Percentiles rank a stretch among this genome's conserved stretches.
Evolutionary conservation across 257 asterid species (phyloP).

Genomic region (Jacaranda copaia): DNA sequence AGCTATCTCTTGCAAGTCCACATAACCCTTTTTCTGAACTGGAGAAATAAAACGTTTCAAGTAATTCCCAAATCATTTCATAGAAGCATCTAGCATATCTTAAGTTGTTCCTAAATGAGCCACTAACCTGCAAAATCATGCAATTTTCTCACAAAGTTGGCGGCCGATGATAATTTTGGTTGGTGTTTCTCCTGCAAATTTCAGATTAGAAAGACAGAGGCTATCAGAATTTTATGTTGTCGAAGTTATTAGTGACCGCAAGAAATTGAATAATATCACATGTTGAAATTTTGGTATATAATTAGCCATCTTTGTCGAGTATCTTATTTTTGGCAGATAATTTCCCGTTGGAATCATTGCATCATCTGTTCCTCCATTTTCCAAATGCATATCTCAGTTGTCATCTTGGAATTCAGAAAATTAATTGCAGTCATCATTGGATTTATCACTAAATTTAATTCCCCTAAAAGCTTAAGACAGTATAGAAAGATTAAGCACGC

Average conservation of each 20-base stretch:
- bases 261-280: background rate
- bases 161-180: slow-evolving; percentile 61
- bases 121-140: slow-evolving; percentile 75
- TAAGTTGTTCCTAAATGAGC: background rate
- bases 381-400: no score
- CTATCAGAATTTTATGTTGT: background rate
- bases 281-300: no score
- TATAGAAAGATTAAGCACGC: background rate
- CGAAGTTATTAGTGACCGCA: background rate
- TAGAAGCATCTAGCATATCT: slow-evolving; percentile 7
- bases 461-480: background rate
- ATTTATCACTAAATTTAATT: background rate
- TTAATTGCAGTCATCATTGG: background rate
- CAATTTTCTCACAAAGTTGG: slow-evolving; percentile 69
- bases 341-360: no score
- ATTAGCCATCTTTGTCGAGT: no score
- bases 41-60: slow-evolving; percentile 32
- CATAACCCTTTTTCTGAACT: slow-evolving; percentile 80
- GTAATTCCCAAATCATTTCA: slow-evolving; percentile 17
- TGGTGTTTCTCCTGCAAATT: slow-evolving; percentile 59
- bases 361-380: no score
- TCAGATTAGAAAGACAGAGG: background rate
- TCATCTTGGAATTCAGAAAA: no score
- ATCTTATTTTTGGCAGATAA: no score
- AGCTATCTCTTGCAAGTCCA: slow-evolving; percentile 66